Conservation (phyloP, 2,329 filamentous ascomycete species). For the Pyricularia grisea region DNA sequence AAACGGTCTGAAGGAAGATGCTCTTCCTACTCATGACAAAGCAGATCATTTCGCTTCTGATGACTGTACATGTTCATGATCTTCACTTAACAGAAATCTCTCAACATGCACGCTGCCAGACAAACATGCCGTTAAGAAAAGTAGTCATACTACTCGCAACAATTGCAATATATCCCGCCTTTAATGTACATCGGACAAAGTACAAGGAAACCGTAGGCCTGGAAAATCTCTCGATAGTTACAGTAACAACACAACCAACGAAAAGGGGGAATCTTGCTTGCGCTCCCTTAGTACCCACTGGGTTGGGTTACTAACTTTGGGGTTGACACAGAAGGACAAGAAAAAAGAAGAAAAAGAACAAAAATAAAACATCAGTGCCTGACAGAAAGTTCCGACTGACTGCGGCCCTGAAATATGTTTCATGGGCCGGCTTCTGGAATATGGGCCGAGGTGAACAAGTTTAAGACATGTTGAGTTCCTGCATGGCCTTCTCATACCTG, state of each 20-base stretch:
- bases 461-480: background rate
- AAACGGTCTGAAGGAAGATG: background rate
- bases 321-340: background rate
- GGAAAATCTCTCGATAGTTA: background rate
- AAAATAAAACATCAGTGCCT: background rate
- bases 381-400: background rate
- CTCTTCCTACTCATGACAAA: background rate
- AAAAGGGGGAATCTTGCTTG: slow-evolving; percentile 6
- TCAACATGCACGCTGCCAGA: background rate
- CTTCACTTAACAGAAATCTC: background rate
- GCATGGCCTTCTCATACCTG: slow-evolving; percentile 20
- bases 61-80: background rate
- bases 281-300: slow-evolving; percentile 10
- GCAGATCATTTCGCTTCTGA: background rate
- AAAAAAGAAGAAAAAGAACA: background rate
- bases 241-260: background rate
- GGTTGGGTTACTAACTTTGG: slow-evolving; percentile 3
- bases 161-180: background rate
- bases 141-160: background rate
- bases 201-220: background rate
- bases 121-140: background rate
- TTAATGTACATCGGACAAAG: background rate
- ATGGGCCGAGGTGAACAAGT: background rate
- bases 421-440: background rate
- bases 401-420: too few species aligned